phyloP scores from a whole-genome alignment of 768 basidiomycete species.

The Chalciporus chontae region DNA sequence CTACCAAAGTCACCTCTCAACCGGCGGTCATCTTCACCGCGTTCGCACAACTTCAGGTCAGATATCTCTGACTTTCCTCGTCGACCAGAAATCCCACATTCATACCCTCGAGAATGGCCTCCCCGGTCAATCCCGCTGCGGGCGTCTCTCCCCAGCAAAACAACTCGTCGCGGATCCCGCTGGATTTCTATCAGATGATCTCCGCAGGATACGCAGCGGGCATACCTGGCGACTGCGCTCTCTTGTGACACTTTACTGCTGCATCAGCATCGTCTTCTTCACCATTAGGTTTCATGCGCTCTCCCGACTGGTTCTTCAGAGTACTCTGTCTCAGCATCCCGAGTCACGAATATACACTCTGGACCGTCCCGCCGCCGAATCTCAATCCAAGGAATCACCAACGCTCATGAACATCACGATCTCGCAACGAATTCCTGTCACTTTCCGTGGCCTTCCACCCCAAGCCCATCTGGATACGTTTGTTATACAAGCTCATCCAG shows the following conservation, averaged over 20 bases:
- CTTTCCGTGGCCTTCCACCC: conserved; percentile 29
- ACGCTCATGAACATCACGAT: conserved; percentile 28
- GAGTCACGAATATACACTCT: neutral
- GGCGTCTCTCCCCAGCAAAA: conserved; percentile 24
- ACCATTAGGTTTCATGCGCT: conserved; percentile 27
- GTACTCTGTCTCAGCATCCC: neutral
- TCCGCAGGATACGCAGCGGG: conserved; percentile 22
- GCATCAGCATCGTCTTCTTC: conserved; percentile 38
- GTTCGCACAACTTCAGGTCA: conserved; percentile 26
- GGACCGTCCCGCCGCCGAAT: neutral
- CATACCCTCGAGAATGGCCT: conserved; percentile 16
- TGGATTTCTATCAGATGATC: conserved; percentile 24
- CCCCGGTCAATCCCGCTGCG: conserved; percentile 11
- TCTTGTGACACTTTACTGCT: conserved; percentile 37
- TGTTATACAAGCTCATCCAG: conserved; percentile 24
- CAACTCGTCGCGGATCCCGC: conserved; percentile 24
- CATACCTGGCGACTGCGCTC: conserved; percentile 30
- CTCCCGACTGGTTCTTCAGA: conserved; percentile 5
- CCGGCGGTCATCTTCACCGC: conserved; percentile 41
- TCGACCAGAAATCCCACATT: conserved; percentile 7
- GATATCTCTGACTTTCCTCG: conserved; percentile 6
- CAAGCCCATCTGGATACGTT: conserved; percentile 35
- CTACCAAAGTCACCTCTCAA: conserved; percentile 45
- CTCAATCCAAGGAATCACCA: conserved; percentile 8
- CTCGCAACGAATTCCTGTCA: conserved; percentile 34